A percentile compares a stretch with the other conserved stretches of the same genome.
Evolutionary conservation across 164 flowering plant genomes (phyloP).

Genomic region (Kalanchoe fedtschenkoi): DNA sequence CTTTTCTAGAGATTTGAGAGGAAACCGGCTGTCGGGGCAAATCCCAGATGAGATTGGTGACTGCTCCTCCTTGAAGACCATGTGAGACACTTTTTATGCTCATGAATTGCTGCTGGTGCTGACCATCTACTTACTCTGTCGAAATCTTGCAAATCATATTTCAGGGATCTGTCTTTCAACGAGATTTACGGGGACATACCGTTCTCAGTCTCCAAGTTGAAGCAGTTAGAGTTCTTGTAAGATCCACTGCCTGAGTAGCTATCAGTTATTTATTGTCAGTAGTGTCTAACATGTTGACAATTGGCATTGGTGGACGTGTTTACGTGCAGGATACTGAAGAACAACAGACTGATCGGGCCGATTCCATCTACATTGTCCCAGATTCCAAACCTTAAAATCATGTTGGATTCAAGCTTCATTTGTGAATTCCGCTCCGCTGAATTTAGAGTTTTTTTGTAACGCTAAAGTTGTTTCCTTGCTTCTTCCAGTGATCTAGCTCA

Average conservation of each 20-base stretch:
- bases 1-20: conserved; percentile 48
- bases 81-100: conserved; percentile 30
- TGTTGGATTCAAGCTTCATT: conserved; percentile 38
- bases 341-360: conserved; percentile 81
- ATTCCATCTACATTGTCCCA: conserved; percentile 93
- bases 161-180: conserved; percentile 73
- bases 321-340: conserved; percentile 46
- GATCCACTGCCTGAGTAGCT: conserved; percentile 9
- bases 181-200: conserved; percentile 71
- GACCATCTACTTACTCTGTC: neutral
- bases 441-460: neutral
- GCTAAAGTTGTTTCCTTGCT: neutral
- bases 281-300: neutral
- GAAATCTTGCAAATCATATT: neutral
- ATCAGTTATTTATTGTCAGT: neutral
- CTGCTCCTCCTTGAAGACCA: conserved; percentile 43
- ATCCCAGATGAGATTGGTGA: conserved; percentile 85
- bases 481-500: conserved; percentile 75
- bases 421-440: neutral
- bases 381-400: conserved; percentile 82
- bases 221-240: conserved; percentile 64
- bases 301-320: neutral
- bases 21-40: conserved; percentile 63
- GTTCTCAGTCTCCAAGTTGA: conserved; percentile 76
- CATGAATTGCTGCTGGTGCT: neutral